Conservation (phyloP, 23 red algal genomes). For the Gracilaria gracilis region DNA sequence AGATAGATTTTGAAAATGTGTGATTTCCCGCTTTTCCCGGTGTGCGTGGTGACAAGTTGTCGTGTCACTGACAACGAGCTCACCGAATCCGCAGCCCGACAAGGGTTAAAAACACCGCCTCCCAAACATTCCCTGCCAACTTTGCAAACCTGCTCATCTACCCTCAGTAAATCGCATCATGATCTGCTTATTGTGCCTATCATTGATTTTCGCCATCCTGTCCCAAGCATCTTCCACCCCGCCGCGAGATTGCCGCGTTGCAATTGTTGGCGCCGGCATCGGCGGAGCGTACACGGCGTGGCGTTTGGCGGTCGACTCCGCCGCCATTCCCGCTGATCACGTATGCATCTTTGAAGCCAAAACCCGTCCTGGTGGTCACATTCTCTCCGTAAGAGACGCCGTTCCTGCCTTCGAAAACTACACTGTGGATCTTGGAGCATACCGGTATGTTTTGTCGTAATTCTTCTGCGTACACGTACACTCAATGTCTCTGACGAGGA, state of each 20-base stretch:
- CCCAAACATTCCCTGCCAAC: no score
- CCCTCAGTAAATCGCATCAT: neutral
- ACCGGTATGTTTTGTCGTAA: slow-evolving; percentile 40
- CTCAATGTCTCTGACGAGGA: neutral
- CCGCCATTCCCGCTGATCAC: neutral
- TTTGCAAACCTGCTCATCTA: neutral
- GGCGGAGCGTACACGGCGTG: slow-evolving; percentile 59
- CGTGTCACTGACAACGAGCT: no score
- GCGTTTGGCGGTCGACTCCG: slow-evolving; percentile 36
- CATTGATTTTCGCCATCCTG: neutral
- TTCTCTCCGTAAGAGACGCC: slow-evolving; percentile 37
- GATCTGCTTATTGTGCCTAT: neutral
- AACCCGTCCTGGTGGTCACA: slow-evolving; percentile 63
- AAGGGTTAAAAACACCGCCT: no score
- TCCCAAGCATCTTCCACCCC: neutral
- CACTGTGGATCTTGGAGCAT: slow-evolving; percentile 62
- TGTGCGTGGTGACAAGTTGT: no score
- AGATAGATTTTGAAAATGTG: no score
- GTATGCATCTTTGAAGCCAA: slow-evolving; percentile 72
- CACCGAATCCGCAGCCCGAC: no score
- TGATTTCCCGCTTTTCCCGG: no score
- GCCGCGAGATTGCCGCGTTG: slow-evolving; percentile 33
- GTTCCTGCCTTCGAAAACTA: slow-evolving; percentile 42
- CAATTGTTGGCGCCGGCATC: slow-evolving; percentile 67
- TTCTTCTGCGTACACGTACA: neutral